phyloP scores from a whole-genome alignment of 208 protist genomes.

The Acanthamoeba healyi region DNA sequence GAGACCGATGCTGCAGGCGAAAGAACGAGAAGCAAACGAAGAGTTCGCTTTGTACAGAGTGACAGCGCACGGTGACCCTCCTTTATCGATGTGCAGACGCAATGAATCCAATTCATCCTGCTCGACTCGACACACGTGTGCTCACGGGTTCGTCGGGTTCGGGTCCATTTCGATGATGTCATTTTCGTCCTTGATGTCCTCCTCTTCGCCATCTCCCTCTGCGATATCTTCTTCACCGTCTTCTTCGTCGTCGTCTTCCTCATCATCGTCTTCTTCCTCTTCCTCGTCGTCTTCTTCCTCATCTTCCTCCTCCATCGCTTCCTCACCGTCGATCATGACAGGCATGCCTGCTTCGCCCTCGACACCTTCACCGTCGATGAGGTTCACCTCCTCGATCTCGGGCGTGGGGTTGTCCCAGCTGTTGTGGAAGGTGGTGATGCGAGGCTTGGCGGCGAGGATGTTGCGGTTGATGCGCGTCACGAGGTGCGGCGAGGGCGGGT shows the following conservation, averaged over 20 bases:
- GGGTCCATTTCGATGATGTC: constrained; percentile 17
- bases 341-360: neutral
- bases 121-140: neutral
- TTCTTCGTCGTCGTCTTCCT: neutral
- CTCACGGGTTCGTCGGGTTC: neutral
- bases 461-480: constrained; percentile 86
- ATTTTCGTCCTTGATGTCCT: constrained; percentile 11
- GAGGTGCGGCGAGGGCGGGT: constrained; percentile 83
- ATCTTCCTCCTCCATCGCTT: neutral
- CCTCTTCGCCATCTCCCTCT: constrained; percentile 13
- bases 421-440: constrained; percentile 88
- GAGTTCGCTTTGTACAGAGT: neutral
- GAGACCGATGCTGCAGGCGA: no score
- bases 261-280: neutral
- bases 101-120: constrained; percentile 45
- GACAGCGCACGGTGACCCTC: neutral
- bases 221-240: neutral
- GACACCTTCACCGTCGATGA: neutral
- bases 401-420: constrained; percentile 83
- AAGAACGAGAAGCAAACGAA: neutral
- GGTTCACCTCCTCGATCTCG: constrained; percentile 3
- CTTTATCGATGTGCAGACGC: neutral
- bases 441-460: constrained; percentile 88
- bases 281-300: neutral
- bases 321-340: neutral